Evolutionary conservation across 129 eudicot genomes (phyloP), one percentile per base, ranked within the genome.

Genomic region (Pittosporum tobira): DNA sequence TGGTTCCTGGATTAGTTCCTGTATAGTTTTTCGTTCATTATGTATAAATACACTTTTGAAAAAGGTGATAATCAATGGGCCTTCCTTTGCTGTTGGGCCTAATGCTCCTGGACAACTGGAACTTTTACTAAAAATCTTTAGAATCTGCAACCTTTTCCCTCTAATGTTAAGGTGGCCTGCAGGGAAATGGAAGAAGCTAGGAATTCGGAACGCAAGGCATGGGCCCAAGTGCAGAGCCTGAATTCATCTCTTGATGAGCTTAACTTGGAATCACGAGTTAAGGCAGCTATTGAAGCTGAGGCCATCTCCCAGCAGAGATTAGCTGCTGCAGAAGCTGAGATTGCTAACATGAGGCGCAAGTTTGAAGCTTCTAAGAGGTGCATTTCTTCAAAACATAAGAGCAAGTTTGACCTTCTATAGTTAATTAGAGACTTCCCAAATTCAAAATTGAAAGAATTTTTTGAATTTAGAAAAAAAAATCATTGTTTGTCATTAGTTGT

Each of bases 271-370:
- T 68, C 70, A 60, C 88, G 86, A 14, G 97, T 90, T 52, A 90
- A 90, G 59, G 56, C 79, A 26, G 94, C 89, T 18, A 85, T 90
- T 74, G 95, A 85, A 80, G 95, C 93, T 20, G 97, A 90, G 77
- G 87, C 97, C 13, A 64, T 66, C 62, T 75, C 97, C 52, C 95
- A 90, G 67, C 95, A 78, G 59, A 76, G 77, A 73, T 69, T 90
- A 71, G 97, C 94, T 60, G 89, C 97, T 36, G 84, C 89, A 44
- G 97, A 90, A 77, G 95, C 97, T 51, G 84, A 82, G 73, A 90
- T 90, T 63, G 95, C 97, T 47, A 87, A 85, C 27, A 69, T 85
- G 61, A 77, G 97, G 63, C 89, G 71, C 75, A 85, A 76, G 57
- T 70, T 71, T 66, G 94, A 85, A 63, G 64, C 68, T 52, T 82